These are phyloP conservation scores for Wickerhamomyces xylosicus DNA, from an alignment of 805 yeast species.

Conservation along the genomic window DNA sequence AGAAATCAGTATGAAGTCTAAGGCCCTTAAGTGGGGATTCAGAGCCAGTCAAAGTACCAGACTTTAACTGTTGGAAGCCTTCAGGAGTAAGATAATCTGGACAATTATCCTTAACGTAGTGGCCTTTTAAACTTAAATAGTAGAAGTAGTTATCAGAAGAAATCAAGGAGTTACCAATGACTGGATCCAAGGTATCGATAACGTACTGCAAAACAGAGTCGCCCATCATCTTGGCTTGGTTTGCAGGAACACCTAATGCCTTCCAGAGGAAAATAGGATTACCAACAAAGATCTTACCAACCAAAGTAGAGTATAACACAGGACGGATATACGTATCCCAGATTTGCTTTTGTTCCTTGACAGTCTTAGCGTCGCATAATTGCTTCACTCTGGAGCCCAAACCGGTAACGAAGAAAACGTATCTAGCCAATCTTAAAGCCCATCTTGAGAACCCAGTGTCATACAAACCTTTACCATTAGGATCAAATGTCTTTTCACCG, in stretches of 20 bases:
- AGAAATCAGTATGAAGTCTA: conserved; percentile 70
- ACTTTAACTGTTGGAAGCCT: conserved; percentile 39
- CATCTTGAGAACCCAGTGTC: conserved; percentile 82
- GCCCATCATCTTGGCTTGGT: conserved; percentile 77
- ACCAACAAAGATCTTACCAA: conserved; percentile 60
- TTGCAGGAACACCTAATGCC: conserved; percentile 82
- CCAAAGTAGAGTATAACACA: conserved; percentile 57
- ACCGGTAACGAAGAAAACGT: conserved; percentile 48
- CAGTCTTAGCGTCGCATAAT: conserved; percentile 44
- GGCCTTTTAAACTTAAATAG: conserved; percentile 55
- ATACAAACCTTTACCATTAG: conserved; percentile 51
- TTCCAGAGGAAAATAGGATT: conserved; percentile 83
- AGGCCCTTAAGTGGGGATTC: conserved; percentile 53
- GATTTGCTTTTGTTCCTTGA: conserved; percentile 51
- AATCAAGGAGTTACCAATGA: conserved; percentile 50
- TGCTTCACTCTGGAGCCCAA: conserved; percentile 38
- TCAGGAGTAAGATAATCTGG: conserved; percentile 62
- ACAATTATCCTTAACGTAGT: conserved; percentile 52
- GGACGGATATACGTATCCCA: conserved; percentile 62
- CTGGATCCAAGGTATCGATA: conserved; percentile 70
- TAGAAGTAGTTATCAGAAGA: conserved; percentile 72
- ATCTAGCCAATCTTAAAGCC: conserved; percentile 65
- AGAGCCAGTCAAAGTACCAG: conserved; percentile 12
- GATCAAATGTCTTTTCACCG: conserved; percentile 47
- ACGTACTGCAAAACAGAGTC: conserved; percentile 61